phyloP scores from a whole-genome alignment of 331 rosid species.

The Rosa hybrid region DNA sequence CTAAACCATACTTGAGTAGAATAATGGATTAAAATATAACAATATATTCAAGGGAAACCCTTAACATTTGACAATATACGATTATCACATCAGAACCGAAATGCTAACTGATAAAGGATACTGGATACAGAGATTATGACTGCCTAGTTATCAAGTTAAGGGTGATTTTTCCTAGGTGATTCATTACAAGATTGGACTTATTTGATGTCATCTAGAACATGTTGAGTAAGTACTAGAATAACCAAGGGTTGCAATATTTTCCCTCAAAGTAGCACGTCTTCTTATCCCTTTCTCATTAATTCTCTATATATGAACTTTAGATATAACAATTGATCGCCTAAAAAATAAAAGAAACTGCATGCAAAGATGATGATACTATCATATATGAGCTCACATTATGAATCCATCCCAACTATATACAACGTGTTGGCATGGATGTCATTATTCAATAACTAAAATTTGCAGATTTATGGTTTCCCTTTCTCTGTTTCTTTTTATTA shows the following conservation, averaged over 20 bases:
- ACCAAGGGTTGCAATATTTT: not conserved
- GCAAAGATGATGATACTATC: not conserved
- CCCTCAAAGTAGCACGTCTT: not conserved
- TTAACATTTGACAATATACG: not conserved
- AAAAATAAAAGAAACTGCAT: not conserved
- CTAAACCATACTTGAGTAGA: conserved; percentile 17
- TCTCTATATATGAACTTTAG: not conserved
- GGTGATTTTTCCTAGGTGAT: not conserved
- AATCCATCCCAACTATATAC: not conserved
- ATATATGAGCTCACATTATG: not conserved
- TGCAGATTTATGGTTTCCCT: not conserved
- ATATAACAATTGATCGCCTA: not conserved
- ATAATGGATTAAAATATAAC: not conserved
- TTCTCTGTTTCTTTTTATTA: not conserved
- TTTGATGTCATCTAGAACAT: not conserved
- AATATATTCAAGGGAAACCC: conserved; percentile 2
- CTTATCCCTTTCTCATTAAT: not conserved
- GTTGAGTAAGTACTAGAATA: not conserved
- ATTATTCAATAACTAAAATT: not conserved
- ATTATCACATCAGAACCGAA: not conserved
- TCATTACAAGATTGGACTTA: not conserved
- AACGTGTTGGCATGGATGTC: not conserved
- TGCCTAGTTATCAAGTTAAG: not conserved
- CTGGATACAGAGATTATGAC: conserved; percentile 1
- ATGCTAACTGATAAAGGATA: not conserved